Percentiles rank a stretch among this genome's conserved stretches.
These are phyloP conservation scores for Mrakia gelida DNA, from an alignment of 768 basidiomycete genomes.

Conservation along the genomic window DNA sequence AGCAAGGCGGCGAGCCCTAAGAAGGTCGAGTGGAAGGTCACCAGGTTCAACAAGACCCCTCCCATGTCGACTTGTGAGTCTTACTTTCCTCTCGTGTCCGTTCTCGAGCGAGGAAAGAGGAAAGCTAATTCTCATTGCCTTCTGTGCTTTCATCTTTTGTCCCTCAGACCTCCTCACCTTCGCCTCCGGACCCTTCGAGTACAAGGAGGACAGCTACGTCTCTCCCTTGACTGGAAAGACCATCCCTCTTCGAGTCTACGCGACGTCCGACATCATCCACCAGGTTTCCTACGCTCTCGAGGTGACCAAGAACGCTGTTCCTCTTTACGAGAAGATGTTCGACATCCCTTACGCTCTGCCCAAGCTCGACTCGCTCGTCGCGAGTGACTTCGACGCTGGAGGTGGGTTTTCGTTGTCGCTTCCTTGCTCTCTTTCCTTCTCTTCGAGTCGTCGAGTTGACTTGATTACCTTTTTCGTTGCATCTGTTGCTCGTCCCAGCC, in stretches of 20 bases:
- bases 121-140: not conserved
- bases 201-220: slow-evolving; percentile 68
- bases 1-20: slow-evolving; percentile 31
- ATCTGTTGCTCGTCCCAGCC: not conserved
- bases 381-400: slow-evolving; percentile 81
- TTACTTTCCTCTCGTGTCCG: too few species aligned
- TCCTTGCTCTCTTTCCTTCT: not conserved
- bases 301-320: slow-evolving; percentile 65
- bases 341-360: slow-evolving; percentile 88
- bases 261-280: slow-evolving; percentile 73
- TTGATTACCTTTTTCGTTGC: too few species aligned
- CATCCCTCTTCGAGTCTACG: slow-evolving; percentile 78
- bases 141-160: not conserved
- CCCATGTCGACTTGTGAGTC: slow-evolving; percentile 45
- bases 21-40: slow-evolving; percentile 66
- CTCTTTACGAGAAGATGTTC: slow-evolving; percentile 88
- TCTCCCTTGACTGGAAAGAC: slow-evolving; percentile 75
- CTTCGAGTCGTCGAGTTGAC: not conserved
- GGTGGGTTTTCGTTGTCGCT: slow-evolving; percentile 27
- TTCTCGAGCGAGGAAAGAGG: not conserved
- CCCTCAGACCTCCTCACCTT: slow-evolving; percentile 76
- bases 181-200: slow-evolving; percentile 65
- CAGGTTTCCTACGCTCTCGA: slow-evolving; percentile 83
- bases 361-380: slow-evolving; percentile 88
- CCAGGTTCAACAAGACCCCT: slow-evolving; percentile 74